Evolutionary conservation across 352 stramenopile species (phyloP), one percentile per base, ranked within the genome.

Genomic region (Thalassiosira exigua): DNA sequence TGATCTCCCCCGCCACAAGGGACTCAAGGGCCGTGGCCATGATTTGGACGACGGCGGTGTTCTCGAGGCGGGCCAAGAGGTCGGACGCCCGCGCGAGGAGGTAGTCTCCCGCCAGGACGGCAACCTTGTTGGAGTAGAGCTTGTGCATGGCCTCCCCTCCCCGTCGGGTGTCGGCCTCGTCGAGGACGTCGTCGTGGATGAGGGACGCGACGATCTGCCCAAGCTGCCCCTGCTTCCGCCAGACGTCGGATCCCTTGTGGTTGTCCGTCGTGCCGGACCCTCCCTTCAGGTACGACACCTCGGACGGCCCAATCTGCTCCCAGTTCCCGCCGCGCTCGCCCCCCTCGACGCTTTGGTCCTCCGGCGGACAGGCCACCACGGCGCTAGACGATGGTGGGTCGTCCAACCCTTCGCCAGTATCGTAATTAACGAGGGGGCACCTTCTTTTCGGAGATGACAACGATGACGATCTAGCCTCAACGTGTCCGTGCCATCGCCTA

Each of bases 171-270:
- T 99, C 97, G 27, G 97, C 96, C 84, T 99, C 96, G 81, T 99
- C 97, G 57, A 99, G 96, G 46, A 99, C 97, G 72, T 99, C 97
- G 86, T 99, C 97, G 85, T 99, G 97, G 77, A 99, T 98, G 39
- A 99, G 82, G 77, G 94, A 98, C 48, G 97, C 97, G 21, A 98
- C 98, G 90, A 98, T 97, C 74, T 97, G 94, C 7, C 92, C 94
- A 4, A 98, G 82, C 69, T 96, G 92, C 3, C 69, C 86, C 79
- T 96, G 93, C 36, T 83, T 76, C 33, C 87, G 83, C 86, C 87
- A 93, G n/a, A 91, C 88, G 4, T 93, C 90, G 2, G 79, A 90
- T 58, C 84, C 86, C 68, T 92, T 30, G 65, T 94, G 89, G 52
- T 93, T 93, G 48, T 75, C 52, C 3, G 73, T 44, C 24, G 75